These are phyloP conservation scores for Euphrasia confusa DNA, from an alignment of 257 asterid genomes.

Conservation along the genomic window DNA sequence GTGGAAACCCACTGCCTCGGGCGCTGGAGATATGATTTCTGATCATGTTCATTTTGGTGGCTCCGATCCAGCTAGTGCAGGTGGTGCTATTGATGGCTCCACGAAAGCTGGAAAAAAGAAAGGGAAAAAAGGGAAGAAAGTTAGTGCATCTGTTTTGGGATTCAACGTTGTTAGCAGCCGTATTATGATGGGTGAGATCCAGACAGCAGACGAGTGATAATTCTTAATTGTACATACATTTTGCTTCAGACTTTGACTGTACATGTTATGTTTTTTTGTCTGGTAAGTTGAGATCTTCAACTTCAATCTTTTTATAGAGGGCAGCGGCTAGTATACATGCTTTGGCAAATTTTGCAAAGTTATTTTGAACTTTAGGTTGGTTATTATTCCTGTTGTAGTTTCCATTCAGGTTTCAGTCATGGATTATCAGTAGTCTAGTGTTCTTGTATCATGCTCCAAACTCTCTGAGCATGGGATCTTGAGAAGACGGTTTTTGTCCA, in stretches of 20 bases:
- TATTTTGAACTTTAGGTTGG: slow-evolving; percentile 29
- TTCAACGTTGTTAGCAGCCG: slow-evolving; percentile 92
- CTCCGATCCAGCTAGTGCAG: slow-evolving; percentile 27
- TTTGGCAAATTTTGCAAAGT: slow-evolving; percentile 49
- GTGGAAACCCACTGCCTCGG: slow-evolving; percentile 32
- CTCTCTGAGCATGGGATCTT: background rate
- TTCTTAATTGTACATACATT: slow-evolving; percentile 45
- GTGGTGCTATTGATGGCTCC: slow-evolving; percentile 36
- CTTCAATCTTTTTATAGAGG: slow-evolving; percentile 37
- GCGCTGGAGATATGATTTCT: slow-evolving; percentile 34
- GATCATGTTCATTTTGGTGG: slow-evolving; percentile 34
- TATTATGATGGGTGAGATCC: slow-evolving; percentile 99
- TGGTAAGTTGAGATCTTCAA: slow-evolving; percentile 31
- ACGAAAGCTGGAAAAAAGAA: slow-evolving; percentile 65
- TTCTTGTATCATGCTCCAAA: background rate
- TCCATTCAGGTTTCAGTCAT: background rate
- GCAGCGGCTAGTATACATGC: slow-evolving; percentile 61
- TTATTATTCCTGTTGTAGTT: slow-evolving; percentile 19
- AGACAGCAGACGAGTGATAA: slow-evolving; percentile 59
- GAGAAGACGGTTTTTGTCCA: background rate
- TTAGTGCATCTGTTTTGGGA: slow-evolving; percentile 77
- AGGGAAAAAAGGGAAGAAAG: slow-evolving; percentile 83
- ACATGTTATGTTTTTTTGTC: slow-evolving; percentile 28
- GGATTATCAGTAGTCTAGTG: background rate
- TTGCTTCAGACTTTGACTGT: slow-evolving; percentile 36